These are phyloP conservation scores for Fusarium dimerum DNA, from an alignment of 2,329 filamentous ascomycete genomes.

Conservation along the genomic window DNA sequence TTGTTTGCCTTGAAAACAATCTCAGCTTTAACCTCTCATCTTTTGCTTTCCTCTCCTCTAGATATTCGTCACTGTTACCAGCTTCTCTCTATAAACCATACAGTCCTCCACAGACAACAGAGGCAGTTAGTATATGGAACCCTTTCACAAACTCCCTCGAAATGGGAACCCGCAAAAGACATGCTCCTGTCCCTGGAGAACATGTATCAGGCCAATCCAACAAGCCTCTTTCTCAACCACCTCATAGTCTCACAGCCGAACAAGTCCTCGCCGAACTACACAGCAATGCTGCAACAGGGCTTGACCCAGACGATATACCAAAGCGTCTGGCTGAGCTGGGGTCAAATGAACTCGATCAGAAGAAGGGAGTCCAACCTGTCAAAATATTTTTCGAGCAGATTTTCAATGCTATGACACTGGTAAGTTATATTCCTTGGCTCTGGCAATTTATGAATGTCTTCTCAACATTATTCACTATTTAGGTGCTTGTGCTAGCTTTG, in stretches of 20 bases:
- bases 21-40: too few relatives aligned
- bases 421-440: constrained; percentile 6
- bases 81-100: too few relatives aligned
- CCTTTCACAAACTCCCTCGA: too few relatives aligned
- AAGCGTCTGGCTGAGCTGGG: constrained; percentile 54
- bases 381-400: constrained; percentile 62
- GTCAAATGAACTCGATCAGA: constrained; percentile 53
- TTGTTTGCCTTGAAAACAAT: too few relatives aligned
- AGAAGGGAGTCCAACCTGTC: constrained; percentile 48
- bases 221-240: constrained; percentile 49
- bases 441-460: too few relatives aligned
- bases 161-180: constrained; percentile 41
- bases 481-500: constrained; percentile 61
- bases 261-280: constrained; percentile 52
- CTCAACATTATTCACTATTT: background rate
- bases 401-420: constrained; percentile 61
- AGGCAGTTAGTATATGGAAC: too few relatives aligned
- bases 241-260: constrained; percentile 53
- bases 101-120: too few relatives aligned
- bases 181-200: constrained; percentile 11
- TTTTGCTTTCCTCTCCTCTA: too few relatives aligned
- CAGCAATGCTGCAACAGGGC: constrained; percentile 53
- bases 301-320: constrained; percentile 51
- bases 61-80: too few relatives aligned
- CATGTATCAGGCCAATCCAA: constrained; percentile 35